phyloP scores from a whole-genome alignment of 495 filamentous ascomycete genomes.

The Platismatia glauca region DNA sequence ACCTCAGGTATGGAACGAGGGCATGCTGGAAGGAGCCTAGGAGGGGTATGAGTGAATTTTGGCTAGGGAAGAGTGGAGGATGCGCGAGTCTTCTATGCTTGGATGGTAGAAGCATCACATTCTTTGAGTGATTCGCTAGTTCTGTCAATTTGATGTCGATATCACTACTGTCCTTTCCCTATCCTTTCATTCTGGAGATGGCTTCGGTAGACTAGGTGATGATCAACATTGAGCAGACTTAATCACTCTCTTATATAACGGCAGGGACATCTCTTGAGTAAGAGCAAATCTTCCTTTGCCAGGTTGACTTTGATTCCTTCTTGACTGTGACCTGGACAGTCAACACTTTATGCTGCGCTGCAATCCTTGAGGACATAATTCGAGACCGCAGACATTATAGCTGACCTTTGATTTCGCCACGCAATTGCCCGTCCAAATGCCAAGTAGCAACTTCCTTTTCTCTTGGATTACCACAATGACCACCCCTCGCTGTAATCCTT shows the following conservation, averaged over 20 bases:
- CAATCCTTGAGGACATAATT: background rate
- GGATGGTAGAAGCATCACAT: background rate
- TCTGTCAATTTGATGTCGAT: background rate
- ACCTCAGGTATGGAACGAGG: background rate
- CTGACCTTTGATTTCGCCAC: background rate
- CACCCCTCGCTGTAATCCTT: background rate
- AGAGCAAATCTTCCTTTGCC: background rate
- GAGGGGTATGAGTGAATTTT: background rate
- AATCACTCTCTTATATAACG: background rate
- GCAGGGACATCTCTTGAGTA: background rate
- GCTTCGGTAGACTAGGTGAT: background rate
- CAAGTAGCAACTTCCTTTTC: background rate
- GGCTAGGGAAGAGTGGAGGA: background rate
- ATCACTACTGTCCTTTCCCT: background rate
- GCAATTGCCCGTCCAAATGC: background rate
- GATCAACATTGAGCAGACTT: background rate
- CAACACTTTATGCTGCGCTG: background rate
- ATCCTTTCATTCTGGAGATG: background rate
- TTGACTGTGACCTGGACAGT: background rate
- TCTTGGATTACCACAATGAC: background rate
- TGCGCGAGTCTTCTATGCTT: background rate
- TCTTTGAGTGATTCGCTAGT: background rate
- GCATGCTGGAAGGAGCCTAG: background rate
- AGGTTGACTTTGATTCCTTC: background rate
- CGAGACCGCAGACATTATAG: background rate